Base-by-base conservation (phyloP, 2,329 filamentous ascomycete genomes). In the Colletotrichum incanum region DNA sequence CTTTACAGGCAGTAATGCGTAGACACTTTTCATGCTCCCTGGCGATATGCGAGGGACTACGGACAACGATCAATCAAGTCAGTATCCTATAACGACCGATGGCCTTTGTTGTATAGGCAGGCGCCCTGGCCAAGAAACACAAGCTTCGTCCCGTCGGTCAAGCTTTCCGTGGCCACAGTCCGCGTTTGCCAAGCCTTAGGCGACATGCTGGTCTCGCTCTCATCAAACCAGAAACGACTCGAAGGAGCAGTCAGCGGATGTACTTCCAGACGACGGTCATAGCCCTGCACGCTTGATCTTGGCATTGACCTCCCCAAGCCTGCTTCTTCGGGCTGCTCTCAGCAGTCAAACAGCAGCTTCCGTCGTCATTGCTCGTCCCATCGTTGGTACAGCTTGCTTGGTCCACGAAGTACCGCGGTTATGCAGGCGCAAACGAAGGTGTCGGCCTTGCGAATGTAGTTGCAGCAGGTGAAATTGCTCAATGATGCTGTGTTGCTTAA, bases 111-210 rank as follows among this genome's bases (percentile, higher is more conserved):
- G 34, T 23, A n/a, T 34, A 41, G 20, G 14, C n/a, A 55, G 26
- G 14, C n/a, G 23, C 47, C 31, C 26, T 65, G 65, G 66, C 65
- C 54, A 65, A 60, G 66, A 60, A 39, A 60, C 41, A 70, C 70
- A 70, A 70, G 70, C 70, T 70, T 72, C 66, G n/a, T 60, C 54
- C 59, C 45, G 54, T 49, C 52, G 37, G 37, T 63, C 70, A 72
- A 72, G 70, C 70, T 72, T 68, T 70, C n/a, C n/a, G 55, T 49
- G 55, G 59, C 39, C 70, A 61, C 70, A 65, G 66, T 54, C 66
- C 70, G 70, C 70, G 23, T 72, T 72, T 60, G 65, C 70, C 70
- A 72, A 72, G 70, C 62, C 70, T 55, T 59, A 54, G 60, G 66
- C 60, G 60, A 65, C 59, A 54, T 52, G 54, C 31, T 70, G 70